These are phyloP conservation scores for Panicum virgatum DNA, from an alignment of 202 grass and related monocot genomes.

Conservation along the genomic window DNA sequence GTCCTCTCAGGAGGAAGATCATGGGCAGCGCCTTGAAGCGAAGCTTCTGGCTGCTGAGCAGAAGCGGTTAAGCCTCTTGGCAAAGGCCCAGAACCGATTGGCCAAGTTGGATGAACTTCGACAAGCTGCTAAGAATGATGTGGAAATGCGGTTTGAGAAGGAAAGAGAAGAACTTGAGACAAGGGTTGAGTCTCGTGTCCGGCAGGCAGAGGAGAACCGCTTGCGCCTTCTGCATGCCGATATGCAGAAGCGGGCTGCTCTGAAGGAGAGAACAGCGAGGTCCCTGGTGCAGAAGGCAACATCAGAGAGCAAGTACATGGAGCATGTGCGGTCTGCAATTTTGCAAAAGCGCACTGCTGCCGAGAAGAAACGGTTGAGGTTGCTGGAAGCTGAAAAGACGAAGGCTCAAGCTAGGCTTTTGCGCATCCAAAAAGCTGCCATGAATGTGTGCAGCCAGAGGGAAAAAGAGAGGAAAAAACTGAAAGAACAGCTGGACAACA, in stretches of 20 bases:
- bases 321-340: slow-evolving; percentile 75
- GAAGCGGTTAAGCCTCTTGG: slow-evolving; percentile 86
- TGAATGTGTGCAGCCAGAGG: slow-evolving; percentile 78
- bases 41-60: slow-evolving; percentile 94
- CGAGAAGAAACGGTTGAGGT: slow-evolving; percentile 81
- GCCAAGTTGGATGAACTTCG: slow-evolving; percentile 85
- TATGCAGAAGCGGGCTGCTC: slow-evolving; percentile 64
- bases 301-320: slow-evolving; percentile 74
- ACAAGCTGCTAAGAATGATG: slow-evolving; percentile 79
- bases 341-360: slow-evolving; percentile 72
- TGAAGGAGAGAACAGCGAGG: slow-evolving; percentile 77
- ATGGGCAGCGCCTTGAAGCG: slow-evolving; percentile 77
- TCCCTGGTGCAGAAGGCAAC: slow-evolving; percentile 65
- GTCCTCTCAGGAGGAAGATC: slow-evolving; percentile 98
- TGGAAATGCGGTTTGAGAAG: slow-evolving; percentile 84
- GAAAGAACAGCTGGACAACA: slow-evolving; percentile 85
- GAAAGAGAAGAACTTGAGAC: slow-evolving; percentile 85
- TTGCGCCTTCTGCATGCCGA: slow-evolving; percentile 63
- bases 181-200: slow-evolving; percentile 84
- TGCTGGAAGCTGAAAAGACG: slow-evolving; percentile 88
- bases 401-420: slow-evolving; percentile 76
- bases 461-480: slow-evolving; percentile 76
- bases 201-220: slow-evolving; percentile 82
- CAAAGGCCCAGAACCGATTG: slow-evolving; percentile 71
- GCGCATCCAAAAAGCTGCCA: slow-evolving; percentile 59